phyloP scores from a whole-genome alignment of 1,284 basidiomycete genomes.

The Fereydounia khargensis region DNA sequence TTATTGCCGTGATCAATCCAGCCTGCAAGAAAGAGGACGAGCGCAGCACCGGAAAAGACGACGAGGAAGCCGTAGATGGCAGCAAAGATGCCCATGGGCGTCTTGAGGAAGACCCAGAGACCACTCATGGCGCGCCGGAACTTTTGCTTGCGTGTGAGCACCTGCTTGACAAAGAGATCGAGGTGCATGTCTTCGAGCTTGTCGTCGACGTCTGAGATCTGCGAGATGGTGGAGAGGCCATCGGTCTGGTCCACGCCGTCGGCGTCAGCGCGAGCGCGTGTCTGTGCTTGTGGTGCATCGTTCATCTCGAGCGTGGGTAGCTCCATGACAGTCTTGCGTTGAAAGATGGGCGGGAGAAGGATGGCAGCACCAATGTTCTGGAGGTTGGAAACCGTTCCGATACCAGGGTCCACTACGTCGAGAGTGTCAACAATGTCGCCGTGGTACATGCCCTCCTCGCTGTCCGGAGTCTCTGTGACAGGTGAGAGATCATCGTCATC shows the following conservation, averaged over 20 bases:
- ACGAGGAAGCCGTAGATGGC: conserved; percentile 72
- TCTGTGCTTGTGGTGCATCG: too few species aligned
- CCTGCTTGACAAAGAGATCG: conserved; percentile 25
- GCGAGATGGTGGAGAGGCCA: too few species aligned
- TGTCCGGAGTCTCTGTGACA: too few species aligned
- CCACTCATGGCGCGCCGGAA: conserved; percentile 68
- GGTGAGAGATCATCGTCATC: too few species aligned
- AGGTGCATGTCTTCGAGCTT: conserved; percentile 30
- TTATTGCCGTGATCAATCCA: conserved; percentile 26
- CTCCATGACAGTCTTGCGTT: conserved; percentile 67
- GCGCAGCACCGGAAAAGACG: conserved; percentile 30
- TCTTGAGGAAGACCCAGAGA: conserved; percentile 80
- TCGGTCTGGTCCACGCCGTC: too few species aligned
- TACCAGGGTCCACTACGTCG: conserved; percentile 73
- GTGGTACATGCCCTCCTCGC: too few species aligned
- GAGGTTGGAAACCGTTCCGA: conserved; percentile 68
- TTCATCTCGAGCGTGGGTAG: conserved; percentile 54
- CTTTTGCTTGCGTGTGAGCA: conserved; percentile 31
- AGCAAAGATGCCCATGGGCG: conserved; percentile 67
- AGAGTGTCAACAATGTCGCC: conserved; percentile 55
- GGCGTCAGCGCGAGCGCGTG: too few species aligned
- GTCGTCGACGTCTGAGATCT: not conserved
- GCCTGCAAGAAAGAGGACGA: conserved; percentile 28
- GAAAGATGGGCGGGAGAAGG: conserved; percentile 65
- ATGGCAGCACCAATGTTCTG: conserved; percentile 75